Percentiles rank a stretch among this genome's conserved stretches.
Evolutionary conservation across 2,329 filamentous ascomycete genomes (phyloP).

Genomic region (Stagonosporopsis vannaccii): DNA sequence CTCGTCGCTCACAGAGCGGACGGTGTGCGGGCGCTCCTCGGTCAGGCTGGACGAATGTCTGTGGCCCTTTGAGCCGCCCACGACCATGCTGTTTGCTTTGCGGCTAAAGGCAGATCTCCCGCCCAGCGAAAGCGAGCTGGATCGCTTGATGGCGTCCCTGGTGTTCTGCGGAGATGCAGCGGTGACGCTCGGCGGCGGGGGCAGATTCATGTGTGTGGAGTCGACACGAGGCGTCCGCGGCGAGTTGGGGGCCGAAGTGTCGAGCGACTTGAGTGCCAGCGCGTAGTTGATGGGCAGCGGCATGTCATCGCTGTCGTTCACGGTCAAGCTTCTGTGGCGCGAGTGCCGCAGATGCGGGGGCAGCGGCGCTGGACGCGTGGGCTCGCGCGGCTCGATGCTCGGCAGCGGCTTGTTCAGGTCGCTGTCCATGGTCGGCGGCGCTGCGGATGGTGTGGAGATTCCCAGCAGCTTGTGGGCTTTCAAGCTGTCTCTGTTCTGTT

Average conservation of each 20-base stretch:
- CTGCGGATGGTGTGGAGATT: constrained; percentile 30
- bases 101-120: constrained; percentile 41
- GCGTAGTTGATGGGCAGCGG: constrained; percentile 51
- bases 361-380: constrained; percentile 6
- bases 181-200: constrained; percentile 29
- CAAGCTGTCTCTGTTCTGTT: constrained; percentile 36
- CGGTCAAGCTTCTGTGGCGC: constrained; percentile 42
- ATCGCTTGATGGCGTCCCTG: constrained; percentile 28
- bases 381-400: constrained; percentile 8
- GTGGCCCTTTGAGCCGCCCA: constrained; percentile 31
- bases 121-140: constrained; percentile 41
- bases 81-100: constrained; percentile 32
- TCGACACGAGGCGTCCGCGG: constrained; percentile 18
- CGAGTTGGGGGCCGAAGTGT: constrained; percentile 28
- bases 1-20: constrained; percentile 43
- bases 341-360: constrained; percentile 28
- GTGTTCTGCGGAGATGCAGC: constrained; percentile 31
- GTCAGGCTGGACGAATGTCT: constrained; percentile 40
- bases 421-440: constrained; percentile 28
- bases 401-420: constrained; percentile 19
- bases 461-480: constrained; percentile 55
- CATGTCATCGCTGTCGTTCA: constrained; percentile 45
- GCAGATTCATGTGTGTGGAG: constrained; percentile 19
- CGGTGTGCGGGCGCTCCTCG: constrained; percentile 25
- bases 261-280: constrained; percentile 46